phyloP scores from a whole-genome alignment of 129 eudicot species.

The Logfia minima region DNA sequence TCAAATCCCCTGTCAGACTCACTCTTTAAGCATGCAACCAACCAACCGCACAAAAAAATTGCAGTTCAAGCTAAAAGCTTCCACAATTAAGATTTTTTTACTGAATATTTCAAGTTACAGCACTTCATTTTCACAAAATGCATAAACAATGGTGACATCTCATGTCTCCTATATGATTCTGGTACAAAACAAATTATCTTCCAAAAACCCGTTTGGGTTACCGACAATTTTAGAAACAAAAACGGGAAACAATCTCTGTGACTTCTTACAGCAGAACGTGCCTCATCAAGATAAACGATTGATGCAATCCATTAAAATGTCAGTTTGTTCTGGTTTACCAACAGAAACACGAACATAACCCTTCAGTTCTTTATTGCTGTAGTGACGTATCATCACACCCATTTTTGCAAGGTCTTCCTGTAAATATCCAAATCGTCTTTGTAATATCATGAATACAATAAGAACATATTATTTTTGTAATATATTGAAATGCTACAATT shows the following conservation, averaged over 20 bases:
- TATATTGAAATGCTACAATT: neutral
- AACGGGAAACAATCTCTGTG: neutral
- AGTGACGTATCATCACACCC: constrained; percentile 99
- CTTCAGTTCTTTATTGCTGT: constrained; percentile 77
- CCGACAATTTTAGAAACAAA: neutral
- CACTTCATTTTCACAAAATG: neutral
- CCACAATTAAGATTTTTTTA: neutral
- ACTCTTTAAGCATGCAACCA: neutral
- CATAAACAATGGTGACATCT: constrained; percentile 1
- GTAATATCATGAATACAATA: neutral
- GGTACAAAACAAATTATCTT: neutral
- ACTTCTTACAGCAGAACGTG: neutral
- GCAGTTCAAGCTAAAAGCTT: constrained; percentile 7
- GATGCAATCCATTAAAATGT: constrained; percentile 70
- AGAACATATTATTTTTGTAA: neutral
- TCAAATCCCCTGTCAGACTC: neutral
- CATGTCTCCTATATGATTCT: neutral
- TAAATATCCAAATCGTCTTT: constrained; percentile 6
- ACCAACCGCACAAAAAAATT: neutral
- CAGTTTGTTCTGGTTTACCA: constrained; percentile 97
- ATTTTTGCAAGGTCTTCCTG: constrained; percentile 94
- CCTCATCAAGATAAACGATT: constrained; percentile 33
- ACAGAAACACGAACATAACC: constrained; percentile 95
- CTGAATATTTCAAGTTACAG: neutral
- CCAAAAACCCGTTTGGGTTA: constrained; percentile 1